Evolutionary conservation across 148 eudicot species (phyloP), one percentile per base, ranked within the genome.

Genomic region (Camellia granthamiana): DNA sequence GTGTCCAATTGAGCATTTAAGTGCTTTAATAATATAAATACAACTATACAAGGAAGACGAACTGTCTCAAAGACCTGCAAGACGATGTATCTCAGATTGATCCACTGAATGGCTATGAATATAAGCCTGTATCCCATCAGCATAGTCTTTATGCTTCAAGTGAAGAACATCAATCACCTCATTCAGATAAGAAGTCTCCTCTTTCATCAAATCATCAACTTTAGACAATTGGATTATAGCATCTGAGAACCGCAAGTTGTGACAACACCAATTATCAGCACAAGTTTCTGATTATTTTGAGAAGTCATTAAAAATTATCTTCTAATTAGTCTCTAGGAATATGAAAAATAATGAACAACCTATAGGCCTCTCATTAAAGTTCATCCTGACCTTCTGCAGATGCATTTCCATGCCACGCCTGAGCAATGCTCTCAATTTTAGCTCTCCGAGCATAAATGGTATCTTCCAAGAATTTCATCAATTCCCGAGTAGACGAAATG

Each of bases 331-430:
- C 7, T 64, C 19, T 16, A 62, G 64, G 55, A 61, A 51, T 61
- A 70, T 10, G 43, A 60, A 76, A 19, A 62, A 61, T 44, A 51
- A 61, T 58, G 70, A 82, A 61, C 1, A 71, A 44, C 38, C 69
- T 46, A 11, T 14, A 19, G 43, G 63, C 74, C 21, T 63, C 71
- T 71, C 14, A 61, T 65, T 77, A 85, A 60, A 77, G 77, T 70
- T 72, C 78, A 84, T 75, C 65, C 85, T 86, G 79, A 93, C 97
- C 98, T 92, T 94, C 93, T 79, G 88, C 78, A 77, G 97, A 91
- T 69, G 68, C 71, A 61, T 84, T 89, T 80, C 79, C 90, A 47
- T 81, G 89, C 82, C 92, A 78, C 74, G 83, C 78, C 79, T 82
- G 89, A 78, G 79, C 83, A 72, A 91, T 78, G 78, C 83, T 86